Evolutionary conservation across 192 early-diverging fungal genomes (phyloP), one percentile per base, ranked within the genome.

Genomic region (Chytriomyces sp.): DNA sequence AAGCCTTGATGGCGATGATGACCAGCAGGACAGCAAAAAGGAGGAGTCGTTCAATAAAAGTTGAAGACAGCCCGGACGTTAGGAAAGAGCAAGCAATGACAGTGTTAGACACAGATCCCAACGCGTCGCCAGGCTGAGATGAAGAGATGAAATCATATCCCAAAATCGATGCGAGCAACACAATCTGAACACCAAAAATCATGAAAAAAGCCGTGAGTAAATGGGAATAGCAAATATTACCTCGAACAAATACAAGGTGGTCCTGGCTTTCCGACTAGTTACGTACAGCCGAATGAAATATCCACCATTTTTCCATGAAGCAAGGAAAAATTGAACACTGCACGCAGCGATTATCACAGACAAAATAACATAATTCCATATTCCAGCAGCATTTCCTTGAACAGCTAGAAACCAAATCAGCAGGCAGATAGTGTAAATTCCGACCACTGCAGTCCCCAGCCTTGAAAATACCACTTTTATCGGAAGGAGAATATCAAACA

Each of bases 41-140:
- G 37, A 25, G 5, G 39, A 75, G 3, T 3, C 58, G 40, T 3
- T 75, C 64, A 7, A 41, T 5, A 32, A 70, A 75, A 40, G 59
- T 60, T 14, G 73, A 38, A 28, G 74, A 70, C n/a, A 75, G n/a
- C 5, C 74, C 74, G n/a, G 67, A 33, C 17, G 74, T 75, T 5
- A 75, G 33, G 3, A 58, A 60, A 8, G 62, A 30, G 33, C 31
- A 40, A 17, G 34, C 17, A 22, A 75, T 49, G 12, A 40, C 32
- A 7, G 38, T 39, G 26, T 39, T 75, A 12, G 56, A 28, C 14
- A 36, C 32, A 3, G 74, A 75, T 33, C 74, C 74, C 8, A 70
- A 19, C 26, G 64, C n/a, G 34, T 25, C 53, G 34, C 31, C 26
- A 37, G 60, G 60, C 31, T 61, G 17, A 3, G 7, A 8, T 6